phyloP scores from a whole-genome alignment of 768 basidiomycete species.

The Lepiota brunneoincarnata region DNA sequence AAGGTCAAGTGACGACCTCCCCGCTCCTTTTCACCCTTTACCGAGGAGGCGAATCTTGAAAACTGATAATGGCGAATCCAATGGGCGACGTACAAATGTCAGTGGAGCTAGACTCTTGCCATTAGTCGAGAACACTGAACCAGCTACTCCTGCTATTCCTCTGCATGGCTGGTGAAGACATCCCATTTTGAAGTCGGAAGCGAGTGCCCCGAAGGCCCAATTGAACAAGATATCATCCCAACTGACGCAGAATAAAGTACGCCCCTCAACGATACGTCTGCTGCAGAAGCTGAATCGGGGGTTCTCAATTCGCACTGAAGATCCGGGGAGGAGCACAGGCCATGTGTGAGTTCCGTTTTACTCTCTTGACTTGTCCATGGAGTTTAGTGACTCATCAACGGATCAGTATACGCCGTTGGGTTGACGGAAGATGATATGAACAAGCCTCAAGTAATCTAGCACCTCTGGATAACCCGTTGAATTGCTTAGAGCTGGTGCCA shows the following conservation, averaged over 20 bases:
- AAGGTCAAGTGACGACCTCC: not conserved
- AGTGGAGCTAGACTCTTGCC: constrained; percentile 1
- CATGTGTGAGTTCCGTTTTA: constrained; percentile 52
- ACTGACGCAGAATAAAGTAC: constrained; percentile 76
- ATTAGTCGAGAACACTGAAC: not conserved
- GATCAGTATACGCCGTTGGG: constrained; percentile 76
- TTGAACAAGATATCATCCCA: constrained; percentile 76
- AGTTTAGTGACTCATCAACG: not conserved
- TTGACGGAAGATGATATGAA: constrained; percentile 78
- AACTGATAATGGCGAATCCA: not conserved
- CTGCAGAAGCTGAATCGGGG: not conserved
- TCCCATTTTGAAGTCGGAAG: constrained; percentile 18
- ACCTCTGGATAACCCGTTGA: not conserved
- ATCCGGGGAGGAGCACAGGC: constrained; percentile 77
- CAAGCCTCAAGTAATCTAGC: constrained; percentile 66
- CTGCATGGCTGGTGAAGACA: constrained; percentile 36
- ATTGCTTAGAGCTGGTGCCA: constrained; percentile 3
- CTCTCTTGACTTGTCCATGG: not conserved
- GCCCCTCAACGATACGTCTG: not conserved
- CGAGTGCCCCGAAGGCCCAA: constrained; percentile 24
- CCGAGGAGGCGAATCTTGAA: not conserved
- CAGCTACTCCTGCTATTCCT: not conserved
- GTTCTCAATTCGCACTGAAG: constrained; percentile 13
- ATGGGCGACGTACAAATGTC: constrained; percentile 57
- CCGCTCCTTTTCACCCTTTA: not conserved